Base-by-base conservation (phyloP, 768 basidiomycete genomes). In the Panellus pusillus region DNA sequence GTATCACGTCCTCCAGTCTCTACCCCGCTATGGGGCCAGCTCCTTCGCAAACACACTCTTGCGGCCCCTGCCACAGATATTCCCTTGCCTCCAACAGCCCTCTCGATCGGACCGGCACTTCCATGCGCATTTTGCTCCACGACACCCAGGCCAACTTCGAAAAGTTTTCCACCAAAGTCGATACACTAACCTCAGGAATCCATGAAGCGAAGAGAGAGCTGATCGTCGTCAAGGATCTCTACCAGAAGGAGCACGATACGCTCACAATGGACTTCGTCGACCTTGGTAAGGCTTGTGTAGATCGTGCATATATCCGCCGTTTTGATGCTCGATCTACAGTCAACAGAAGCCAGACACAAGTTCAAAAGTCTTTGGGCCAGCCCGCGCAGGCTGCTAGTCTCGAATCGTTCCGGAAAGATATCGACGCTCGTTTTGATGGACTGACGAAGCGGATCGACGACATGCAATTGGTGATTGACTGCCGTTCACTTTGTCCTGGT, bases 121-220 rank as follows among this genome's bases (percentile, higher is more conserved):
- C 88, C 6, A 84, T 84, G 71, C 80, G 87, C 37, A 77, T 89
- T 60, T 75, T 90, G 12, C 70, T 91, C 18, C 81, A 89, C 58
- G 89, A 90, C 64, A 89, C 86, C 1, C 86, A 89, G 51, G 79
- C 78, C 18, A 81, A 84, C 56, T 75, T 90, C 32, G 86, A 91
- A 67, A 79, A 73, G 60, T 89, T 90, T 54, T 80, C 84, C 0
- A 70, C 70, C 7, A 76, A 78, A 28, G 79, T 84, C 13, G 82
- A 80, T 39, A 68, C 68, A n/a, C 72, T 89, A 19, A 67, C 80
- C 1, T 66, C 67, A 11, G 74, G 70, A 29, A 73, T 87, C 12
- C 79, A 82, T 13, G 74, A 79, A 29, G 73, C 82, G 20, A 78
- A 75, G 57, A 66, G 70, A 6, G 83, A 87, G 59, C 74, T 89